Conservation (phyloP, 1,284 basidiomycete genomes). For the Leccinum subspadiceum region DNA sequence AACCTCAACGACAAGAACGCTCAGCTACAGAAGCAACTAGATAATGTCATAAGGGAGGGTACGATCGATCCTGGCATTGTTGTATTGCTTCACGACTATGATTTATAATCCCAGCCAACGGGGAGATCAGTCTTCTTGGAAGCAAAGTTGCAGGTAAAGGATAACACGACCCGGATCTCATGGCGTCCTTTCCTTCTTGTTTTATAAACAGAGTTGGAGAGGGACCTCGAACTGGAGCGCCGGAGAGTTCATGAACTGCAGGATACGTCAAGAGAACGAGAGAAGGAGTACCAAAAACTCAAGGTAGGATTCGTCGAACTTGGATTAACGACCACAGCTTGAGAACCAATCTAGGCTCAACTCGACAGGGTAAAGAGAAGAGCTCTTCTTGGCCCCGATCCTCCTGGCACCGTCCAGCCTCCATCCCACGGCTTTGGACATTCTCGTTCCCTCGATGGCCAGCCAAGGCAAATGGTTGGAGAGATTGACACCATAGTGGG, state of each 20-base stretch:
- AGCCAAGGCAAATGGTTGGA: slow-evolving; percentile 19
- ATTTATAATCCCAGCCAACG: slow-evolving; percentile 53
- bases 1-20: slow-evolving; percentile 78
- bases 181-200: slow-evolving; percentile 2
- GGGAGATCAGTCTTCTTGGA: slow-evolving; percentile 68
- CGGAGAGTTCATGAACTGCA: slow-evolving; percentile 70
- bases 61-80: slow-evolving; percentile 2
- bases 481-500: slow-evolving; percentile 54
- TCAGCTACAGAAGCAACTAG: slow-evolving; percentile 76
- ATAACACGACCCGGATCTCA: background rate
- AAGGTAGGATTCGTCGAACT: slow-evolving; percentile 47
- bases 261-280: slow-evolving; percentile 69
- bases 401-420: slow-evolving; percentile 18
- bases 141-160: slow-evolving; percentile 60
- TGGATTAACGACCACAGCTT: slow-evolving; percentile 29
- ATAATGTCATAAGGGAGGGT: slow-evolving; percentile 80
- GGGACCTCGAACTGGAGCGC: slow-evolving; percentile 75
- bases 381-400: slow-evolving; percentile 52
- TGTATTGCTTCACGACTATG: slow-evolving; percentile 2
- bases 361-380: slow-evolving; percentile 81
- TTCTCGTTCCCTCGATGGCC: slow-evolving; percentile 21
- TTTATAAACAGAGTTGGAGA: slow-evolving; percentile 57
- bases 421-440: slow-evolving; percentile 14
- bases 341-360: slow-evolving; percentile 45
- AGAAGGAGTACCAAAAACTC: slow-evolving; percentile 84